Base-by-base conservation (phyloP, 129 eudicot genomes). In the Logfia minima region DNA sequence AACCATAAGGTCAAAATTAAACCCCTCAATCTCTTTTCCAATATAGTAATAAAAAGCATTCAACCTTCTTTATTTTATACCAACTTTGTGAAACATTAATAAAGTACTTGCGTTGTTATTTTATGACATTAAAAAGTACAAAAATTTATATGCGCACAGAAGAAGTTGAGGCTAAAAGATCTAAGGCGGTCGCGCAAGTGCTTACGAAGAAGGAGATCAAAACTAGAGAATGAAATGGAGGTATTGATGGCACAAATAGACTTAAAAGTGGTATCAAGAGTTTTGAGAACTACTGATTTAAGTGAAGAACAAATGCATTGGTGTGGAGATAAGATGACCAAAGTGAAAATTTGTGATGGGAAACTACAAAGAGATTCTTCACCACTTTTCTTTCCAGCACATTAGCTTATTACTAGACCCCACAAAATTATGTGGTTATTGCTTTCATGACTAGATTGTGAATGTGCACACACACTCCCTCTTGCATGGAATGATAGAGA, bases 361-460 rank as follows among this genome's bases (percentile, higher is more conserved):
- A 89, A 86, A 81, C 82, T 91, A 39, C 92, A 82, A 35, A 95
- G 99, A 91, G 97, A 95, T 88, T 89, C 99, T 71, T 79, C 96
- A 18, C 97, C 99, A 41, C 99, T 95, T 87, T 95, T 95, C 84
- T 91, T 95, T 76, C 97, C 99, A 53, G 92, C 96, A 35, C 93
- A 89, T 73, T 93, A 77, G 85, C 71, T 23, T 32, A 23, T 35
- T 67, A 66, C 14, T 41, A 23, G 18, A 76, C 80, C 77, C 51
- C 81, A 74, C 64, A 22, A 53, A 70, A 29, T 0, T 31, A 65
- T 23, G 45, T 71, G 68, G 77, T 60, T 75, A 76, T 81, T 88
- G 89, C 83, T 85, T 85, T 81, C 87, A 76, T 90, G 96, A 90
- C 90, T 90, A 86, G 96, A 91, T 80, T 53, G 48, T 85, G 96